These are phyloP conservation scores for Stereum hirsutum DNA, from an alignment of 1,284 basidiomycete genomes.

Conservation along the genomic window DNA sequence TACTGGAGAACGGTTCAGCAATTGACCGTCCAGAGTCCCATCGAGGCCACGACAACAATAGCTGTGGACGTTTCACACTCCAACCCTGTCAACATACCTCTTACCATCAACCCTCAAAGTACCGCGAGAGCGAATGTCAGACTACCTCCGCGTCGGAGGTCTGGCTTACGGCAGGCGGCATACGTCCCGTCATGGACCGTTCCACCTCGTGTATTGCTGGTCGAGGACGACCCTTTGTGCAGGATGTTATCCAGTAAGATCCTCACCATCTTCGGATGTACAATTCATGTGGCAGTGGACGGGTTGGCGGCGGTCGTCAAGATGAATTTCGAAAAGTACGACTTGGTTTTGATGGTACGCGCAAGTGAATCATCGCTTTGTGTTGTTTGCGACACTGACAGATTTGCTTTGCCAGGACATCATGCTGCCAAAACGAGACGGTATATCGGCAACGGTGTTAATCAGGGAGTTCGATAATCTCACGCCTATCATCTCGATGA, in stretches of 20 bases:
- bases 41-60: no score
- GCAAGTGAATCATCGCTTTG: conserved; percentile 20
- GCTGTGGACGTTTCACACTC: no score
- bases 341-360: conserved; percentile 94
- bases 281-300: conserved; percentile 90
- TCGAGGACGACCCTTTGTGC: conserved; percentile 95
- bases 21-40: no score
- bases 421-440: conserved; percentile 90
- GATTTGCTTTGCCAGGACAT: conserved; percentile 54
- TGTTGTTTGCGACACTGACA: neutral
- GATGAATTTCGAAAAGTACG: conserved; percentile 95
- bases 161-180: conserved; percentile 64
- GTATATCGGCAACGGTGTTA: conserved; percentile 83
- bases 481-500: conserved; percentile 98
- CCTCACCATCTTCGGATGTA: conserved; percentile 91
- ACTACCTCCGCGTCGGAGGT: conserved; percentile 27
- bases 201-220: conserved; percentile 80
- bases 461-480: conserved; percentile 91
- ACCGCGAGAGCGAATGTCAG: no score
- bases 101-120: no score
- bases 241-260: conserved; percentile 87
- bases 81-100: no score
- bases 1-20: no score
- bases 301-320: conserved; percentile 91
- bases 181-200: conserved; percentile 88